Conservation (phyloP, 2,329 filamentous ascomycete species). For the Aspergillus neoniger region DNA sequence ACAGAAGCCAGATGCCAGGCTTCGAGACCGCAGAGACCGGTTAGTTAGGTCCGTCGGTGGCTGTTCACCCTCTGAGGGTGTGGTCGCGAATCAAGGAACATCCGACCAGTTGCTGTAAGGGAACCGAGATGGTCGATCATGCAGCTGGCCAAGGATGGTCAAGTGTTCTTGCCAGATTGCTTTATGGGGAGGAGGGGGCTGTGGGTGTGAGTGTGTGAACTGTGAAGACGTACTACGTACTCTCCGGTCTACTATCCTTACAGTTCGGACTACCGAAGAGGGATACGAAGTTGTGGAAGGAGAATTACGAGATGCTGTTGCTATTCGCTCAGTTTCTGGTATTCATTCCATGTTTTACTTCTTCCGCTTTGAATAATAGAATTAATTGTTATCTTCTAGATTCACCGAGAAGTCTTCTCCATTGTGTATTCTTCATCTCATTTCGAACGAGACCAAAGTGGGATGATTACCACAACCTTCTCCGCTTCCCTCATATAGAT, state of each 20-base stretch:
- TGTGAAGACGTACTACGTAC: background rate
- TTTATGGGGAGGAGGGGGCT: background rate
- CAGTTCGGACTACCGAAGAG: background rate
- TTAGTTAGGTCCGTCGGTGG: background rate
- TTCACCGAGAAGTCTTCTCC: no score
- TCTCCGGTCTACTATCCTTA: background rate
- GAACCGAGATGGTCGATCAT: constrained; percentile 7
- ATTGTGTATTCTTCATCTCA: no score
- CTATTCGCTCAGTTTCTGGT: background rate
- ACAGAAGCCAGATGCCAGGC: background rate
- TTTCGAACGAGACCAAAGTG: no score
- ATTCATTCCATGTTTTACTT: no score
- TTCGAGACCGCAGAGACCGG: background rate
- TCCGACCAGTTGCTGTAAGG: constrained; percentile 3
- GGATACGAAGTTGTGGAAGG: background rate
- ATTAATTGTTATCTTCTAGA: no score
- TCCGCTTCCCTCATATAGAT: background rate
- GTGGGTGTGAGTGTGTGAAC: background rate
- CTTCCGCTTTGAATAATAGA: no score
- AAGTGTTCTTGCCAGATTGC: background rate
- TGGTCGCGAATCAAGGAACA: constrained; percentile 1
- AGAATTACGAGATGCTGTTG: background rate
- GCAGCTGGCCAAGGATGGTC: constrained; percentile 7
- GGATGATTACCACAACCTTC: background rate
- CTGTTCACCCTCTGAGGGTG: background rate